Base-by-base conservation (phyloP, 1,284 basidiomycete species). In the Chiua sp. region DNA sequence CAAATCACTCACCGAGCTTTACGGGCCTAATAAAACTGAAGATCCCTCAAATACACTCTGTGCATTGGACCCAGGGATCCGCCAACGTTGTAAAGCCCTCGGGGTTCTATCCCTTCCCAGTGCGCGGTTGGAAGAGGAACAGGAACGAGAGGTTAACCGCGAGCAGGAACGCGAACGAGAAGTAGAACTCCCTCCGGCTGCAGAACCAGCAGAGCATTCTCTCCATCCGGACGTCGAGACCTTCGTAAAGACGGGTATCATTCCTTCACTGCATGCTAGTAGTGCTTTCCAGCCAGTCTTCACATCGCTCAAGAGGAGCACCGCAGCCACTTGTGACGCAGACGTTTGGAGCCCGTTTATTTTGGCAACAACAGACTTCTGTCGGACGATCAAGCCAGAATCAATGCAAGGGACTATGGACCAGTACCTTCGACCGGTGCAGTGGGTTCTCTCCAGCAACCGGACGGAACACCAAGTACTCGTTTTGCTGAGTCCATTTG, bases 71-170 rank as follows among this genome's bases (percentile, higher is more conserved):
- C 61, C 79, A 30, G 26, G 35, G 15, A 52, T 12, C 49, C 57
- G 10, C 18, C 63, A 65, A 23, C 68, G 70, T 53, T 70, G 73
- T 22, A 35, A 64, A 8, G 11, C n/a, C 51, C 68, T 80, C 22
- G 74, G 75, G 0, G 51, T 72, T 3, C 7, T 20, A 3, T 51
- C 60, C 5, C 46, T 72, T 20, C n/a, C 53, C 1, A 64, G 71
- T 51, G 49, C 59, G 7, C 52, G 62, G 22, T 60, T 78, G 37
- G 75, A 75, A 8, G 80, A 81, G 61, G 80, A 82, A 51, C 80
- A 81, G 59, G 80, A 82, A 61, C 68, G 78, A 37, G 80, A 82
- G 61, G 72, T 81, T 4, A 66, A 56, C 16, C 77, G 78, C 49
- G 80, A 81, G 59, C 62, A 74, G 2, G 79, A 80, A 59, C 63